Conservation (phyloP, 331 rosid species). For the Phaseolus coccineus region DNA sequence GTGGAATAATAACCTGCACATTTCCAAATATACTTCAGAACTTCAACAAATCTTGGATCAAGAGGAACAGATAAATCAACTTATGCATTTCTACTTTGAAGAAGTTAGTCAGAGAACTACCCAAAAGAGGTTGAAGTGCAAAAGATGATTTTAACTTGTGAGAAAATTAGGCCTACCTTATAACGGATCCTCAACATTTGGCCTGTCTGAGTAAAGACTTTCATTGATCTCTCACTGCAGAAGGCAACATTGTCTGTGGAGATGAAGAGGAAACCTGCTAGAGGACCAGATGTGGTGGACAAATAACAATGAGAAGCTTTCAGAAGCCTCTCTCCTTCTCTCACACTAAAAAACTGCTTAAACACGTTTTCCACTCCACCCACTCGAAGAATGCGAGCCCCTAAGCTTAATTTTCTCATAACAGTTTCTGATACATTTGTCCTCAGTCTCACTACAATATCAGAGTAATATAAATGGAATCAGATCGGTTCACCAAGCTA, state of each 20-base stretch:
- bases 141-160: background rate
- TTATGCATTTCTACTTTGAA: background rate
- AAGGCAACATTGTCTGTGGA: slow-evolving; percentile 75
- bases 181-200: slow-evolving; percentile 61
- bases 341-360: slow-evolving; percentile 56
- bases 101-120: background rate
- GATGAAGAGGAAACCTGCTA: slow-evolving; percentile 80
- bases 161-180: slow-evolving; percentile 40
- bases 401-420: slow-evolving; percentile 72
- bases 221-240: slow-evolving; percentile 77
- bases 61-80: background rate
- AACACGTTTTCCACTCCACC: slow-evolving; percentile 74
- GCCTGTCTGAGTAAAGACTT: slow-evolving; percentile 55
- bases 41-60: background rate
- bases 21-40: background rate
- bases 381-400: slow-evolving; percentile 71
- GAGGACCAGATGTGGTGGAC: slow-evolving; percentile 83
- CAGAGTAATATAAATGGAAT: slow-evolving; percentile 21
- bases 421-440: slow-evolving; percentile 69
- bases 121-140: background rate
- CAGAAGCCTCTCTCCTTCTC: slow-evolving; percentile 71
- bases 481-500: slow-evolving; percentile 12
- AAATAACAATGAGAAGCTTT: slow-evolving; percentile 73
- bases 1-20: slow-evolving; percentile 71
- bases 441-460: slow-evolving; percentile 60